Base-by-base conservation (phyloP, 1,284 basidiomycete genomes). In the Sporisorium sorghi region DNA sequence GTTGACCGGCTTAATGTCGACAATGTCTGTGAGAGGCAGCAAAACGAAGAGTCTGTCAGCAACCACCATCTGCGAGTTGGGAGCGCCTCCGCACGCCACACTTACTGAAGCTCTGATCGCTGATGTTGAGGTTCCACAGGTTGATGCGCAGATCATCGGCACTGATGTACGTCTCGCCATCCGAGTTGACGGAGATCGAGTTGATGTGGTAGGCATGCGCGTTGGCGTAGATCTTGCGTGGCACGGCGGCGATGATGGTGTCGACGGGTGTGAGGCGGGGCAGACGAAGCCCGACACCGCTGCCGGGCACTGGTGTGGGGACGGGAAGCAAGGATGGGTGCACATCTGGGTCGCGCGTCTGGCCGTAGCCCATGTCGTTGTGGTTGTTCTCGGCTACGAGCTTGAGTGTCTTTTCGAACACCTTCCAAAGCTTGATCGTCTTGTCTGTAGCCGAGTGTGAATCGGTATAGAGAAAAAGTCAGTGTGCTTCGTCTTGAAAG, bases 161-260 rank as follows among this genome's bases (percentile, higher is more conserved):
- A 58, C 93, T 96, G 78, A 99, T 95, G 86, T 97, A 99, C 2
- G 97, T 99, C 88, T 99, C 97, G 79, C 97, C 95, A 85, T 99
- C 97, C 65, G 94, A 97, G 86, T 99, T 99, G 85, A 99, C 94
- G 47, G 93, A 96, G 85, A 99, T 97, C 73, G 95, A 98, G 86
- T 99, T 97, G 89, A 99, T 98, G 86, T 99, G 97, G 86, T 99
- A 99, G 32, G 97, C 96, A 84, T 99, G 97, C 1, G 97, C 97
- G 85, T 99, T 99, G 65, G 96, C 93, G 86, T 98, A 99, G 56
- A 99, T 94, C 87, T 99, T 99, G 71, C 97, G 90, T 21, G 97
- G 97, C 8, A 99, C 94, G 51, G 97, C 97, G 35, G 97, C 97
- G 69, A 98, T 94, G 85, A 99, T 98, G 79, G 94, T 94, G 86